phyloP scores from a whole-genome alignment of 768 basidiomycete species.

The Lactarius indigo region DNA sequence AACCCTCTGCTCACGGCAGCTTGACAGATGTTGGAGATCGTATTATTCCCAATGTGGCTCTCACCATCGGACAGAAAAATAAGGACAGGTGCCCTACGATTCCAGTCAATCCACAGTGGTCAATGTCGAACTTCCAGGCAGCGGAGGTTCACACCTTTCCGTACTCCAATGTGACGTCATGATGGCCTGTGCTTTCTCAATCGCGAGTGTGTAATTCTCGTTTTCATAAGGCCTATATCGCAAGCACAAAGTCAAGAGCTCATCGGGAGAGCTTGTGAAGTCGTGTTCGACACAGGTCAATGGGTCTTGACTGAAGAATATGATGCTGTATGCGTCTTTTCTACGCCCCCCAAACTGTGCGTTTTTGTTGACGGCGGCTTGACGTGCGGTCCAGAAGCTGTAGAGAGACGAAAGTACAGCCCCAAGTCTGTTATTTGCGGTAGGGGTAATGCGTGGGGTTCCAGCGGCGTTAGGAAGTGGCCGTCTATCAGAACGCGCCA shows the following conservation, averaged over 20 bases:
- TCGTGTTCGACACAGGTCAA: slow-evolving; percentile 40
- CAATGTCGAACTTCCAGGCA: neutral
- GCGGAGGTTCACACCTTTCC: slow-evolving; percentile 37
- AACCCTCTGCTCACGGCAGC: slow-evolving; percentile 44
- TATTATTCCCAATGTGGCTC: slow-evolving; percentile 37
- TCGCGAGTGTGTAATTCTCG: slow-evolving; percentile 44
- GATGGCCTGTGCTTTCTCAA: slow-evolving; percentile 34
- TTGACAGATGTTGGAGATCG: slow-evolving; percentile 41
- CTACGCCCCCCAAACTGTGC: slow-evolving; percentile 31
- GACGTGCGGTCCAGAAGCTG: slow-evolving; percentile 53
- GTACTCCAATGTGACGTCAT: slow-evolving; percentile 49
- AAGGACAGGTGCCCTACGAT: slow-evolving; percentile 44
- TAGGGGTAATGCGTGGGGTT: slow-evolving; percentile 35
- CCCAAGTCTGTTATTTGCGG: slow-evolving; percentile 49
- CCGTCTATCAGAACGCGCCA: slow-evolving; percentile 38
- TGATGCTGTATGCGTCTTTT: slow-evolving; percentile 53
- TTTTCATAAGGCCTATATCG: slow-evolving; percentile 33
- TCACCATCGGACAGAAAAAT: slow-evolving; percentile 58
- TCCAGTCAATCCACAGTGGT: slow-evolving; percentile 11
- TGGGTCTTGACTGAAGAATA: slow-evolving; percentile 40
- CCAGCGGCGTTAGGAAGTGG: slow-evolving; percentile 45
- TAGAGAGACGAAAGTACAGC: slow-evolving; percentile 54
- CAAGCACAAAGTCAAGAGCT: slow-evolving; percentile 41
- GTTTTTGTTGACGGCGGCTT: slow-evolving; percentile 33
- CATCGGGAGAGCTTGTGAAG: slow-evolving; percentile 40